A percentile compares a stretch with the other conserved stretches of the same genome.
phyloP scores from a whole-genome alignment of 2,329 filamentous ascomycete species.

The Aspergillus proliferans region DNA sequence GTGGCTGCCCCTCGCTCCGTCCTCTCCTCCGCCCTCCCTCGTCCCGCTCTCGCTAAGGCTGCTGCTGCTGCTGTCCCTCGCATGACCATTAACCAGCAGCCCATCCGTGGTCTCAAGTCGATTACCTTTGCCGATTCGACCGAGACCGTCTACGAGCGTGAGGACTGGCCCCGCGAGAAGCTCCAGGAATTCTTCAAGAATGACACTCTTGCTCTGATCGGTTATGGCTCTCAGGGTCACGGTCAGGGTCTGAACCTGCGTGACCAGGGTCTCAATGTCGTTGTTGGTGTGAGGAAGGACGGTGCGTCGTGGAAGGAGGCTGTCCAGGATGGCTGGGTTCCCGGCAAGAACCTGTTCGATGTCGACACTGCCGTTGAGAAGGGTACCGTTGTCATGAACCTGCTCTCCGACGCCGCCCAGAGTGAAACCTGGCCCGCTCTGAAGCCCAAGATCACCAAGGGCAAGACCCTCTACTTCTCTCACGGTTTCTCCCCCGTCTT shows the following conservation, averaged over 20 bases:
- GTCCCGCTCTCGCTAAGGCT: slow-evolving; percentile 41
- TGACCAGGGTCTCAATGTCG: slow-evolving; percentile 99
- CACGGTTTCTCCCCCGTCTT: slow-evolving; percentile 99
- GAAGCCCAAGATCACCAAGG: slow-evolving; percentile 97
- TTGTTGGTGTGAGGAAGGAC: slow-evolving; percentile 96
- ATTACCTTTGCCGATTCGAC: slow-evolving; percentile 96
- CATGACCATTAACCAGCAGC: slow-evolving; percentile 39
- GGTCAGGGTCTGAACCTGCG: slow-evolving; percentile 99
- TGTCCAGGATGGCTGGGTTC: slow-evolving; percentile 92
- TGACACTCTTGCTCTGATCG: slow-evolving; percentile 97
- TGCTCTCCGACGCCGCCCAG: slow-evolving; percentile 95
- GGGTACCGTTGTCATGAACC: slow-evolving; percentile 97
- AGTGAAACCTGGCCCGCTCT: slow-evolving; percentile 97
- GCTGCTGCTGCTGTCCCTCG: slow-evolving; percentile 35
- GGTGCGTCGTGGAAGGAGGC: slow-evolving; percentile 98
- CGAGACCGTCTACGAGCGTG: slow-evolving; percentile 95
- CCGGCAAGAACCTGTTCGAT: slow-evolving; percentile 98
- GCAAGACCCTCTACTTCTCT: slow-evolving; percentile 99
- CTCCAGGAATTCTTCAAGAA: slow-evolving; percentile 99
- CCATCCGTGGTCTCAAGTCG: slow-evolving; percentile 81
- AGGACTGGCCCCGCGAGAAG: slow-evolving; percentile 98
- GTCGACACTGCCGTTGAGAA: slow-evolving; percentile 91
- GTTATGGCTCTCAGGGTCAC: slow-evolving; percentile 97
- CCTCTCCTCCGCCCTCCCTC: slow-evolving; percentile 51
- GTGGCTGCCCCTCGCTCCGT: slow-evolving; percentile 54